phyloP scores from a whole-genome alignment of 2,329 filamentous ascomycete species.

The Epichloe elymi region DNA sequence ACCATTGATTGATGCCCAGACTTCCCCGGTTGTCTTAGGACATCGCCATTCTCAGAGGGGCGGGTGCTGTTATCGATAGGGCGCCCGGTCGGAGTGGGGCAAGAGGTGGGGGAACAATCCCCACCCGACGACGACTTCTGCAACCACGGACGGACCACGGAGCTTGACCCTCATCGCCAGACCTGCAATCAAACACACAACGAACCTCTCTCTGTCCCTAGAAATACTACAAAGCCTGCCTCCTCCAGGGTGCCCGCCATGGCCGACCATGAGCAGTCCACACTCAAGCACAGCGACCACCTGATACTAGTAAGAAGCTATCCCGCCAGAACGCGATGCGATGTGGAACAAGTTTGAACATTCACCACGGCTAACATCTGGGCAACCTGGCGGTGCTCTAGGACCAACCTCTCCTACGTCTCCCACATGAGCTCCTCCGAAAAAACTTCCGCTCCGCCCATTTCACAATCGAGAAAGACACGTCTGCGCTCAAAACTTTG shows the following conservation, averaged over 20 bases:
- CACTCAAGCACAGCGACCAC: conserved; percentile 62
- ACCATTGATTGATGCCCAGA: no score
- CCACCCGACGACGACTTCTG: neutral
- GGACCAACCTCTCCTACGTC: conserved; percentile 89
- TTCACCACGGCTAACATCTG: neutral
- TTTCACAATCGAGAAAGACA: conserved; percentile 61
- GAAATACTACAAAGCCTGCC: neutral
- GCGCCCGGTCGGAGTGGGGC: neutral
- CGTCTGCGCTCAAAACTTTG: conserved; percentile 45
- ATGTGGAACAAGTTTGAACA: neutral
- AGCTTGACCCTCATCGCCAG: neutral
- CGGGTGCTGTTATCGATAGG: neutral
- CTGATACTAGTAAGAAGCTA: conserved; percentile 50
- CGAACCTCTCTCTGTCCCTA: no score
- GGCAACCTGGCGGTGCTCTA: conserved; percentile 20
- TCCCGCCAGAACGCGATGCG: neutral
- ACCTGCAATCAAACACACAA: neutral
- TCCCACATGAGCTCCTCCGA: conserved; percentile 83
- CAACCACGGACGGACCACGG: neutral
- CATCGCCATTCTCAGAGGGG: no score
- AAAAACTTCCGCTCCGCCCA: conserved; percentile 83
- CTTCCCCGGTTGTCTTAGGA: no score
- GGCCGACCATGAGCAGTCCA: conserved; percentile 49
- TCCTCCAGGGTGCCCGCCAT: conserved; percentile 23
- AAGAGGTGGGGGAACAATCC: neutral